Conservation (phyloP, 1,139 yeast genomes). For the Sugiyamaella xylanicola region DNA sequence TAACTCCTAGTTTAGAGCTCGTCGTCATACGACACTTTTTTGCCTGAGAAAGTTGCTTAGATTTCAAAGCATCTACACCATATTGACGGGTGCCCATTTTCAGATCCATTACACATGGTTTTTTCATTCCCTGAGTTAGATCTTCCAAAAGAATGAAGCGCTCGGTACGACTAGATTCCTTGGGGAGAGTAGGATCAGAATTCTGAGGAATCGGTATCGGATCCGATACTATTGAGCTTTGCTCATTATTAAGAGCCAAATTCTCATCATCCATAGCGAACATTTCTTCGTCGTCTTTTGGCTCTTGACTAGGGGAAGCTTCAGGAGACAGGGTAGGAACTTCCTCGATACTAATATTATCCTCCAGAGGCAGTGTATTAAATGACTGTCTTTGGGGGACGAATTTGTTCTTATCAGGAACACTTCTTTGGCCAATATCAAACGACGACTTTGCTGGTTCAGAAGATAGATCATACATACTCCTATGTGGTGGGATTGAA, state of each 20-base stretch:
- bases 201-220: not conserved
- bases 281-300: conserved; percentile 27
- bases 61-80: conserved; percentile 82
- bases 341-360: conserved; percentile 1
- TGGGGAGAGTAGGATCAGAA: not conserved
- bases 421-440: not conserved
- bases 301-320: conserved; percentile 15
- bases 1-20: conserved; percentile 77
- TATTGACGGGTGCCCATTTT: conserved; percentile 99
- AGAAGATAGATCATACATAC: conserved; percentile 20
- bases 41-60: conserved; percentile 79
- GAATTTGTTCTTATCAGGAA: not conserved
- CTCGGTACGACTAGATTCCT: conserved; percentile 54
- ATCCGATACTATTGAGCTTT: not conserved
- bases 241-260: conserved; percentile 1
- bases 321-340: conserved; percentile 14
- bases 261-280: conserved; percentile 35
- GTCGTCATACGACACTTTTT: conserved; percentile 82
- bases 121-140: conserved; percentile 74
- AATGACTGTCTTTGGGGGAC: not conserved
- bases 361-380: not conserved
- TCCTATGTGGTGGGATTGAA: conserved; percentile 22
- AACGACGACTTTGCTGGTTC: conserved; percentile 3
- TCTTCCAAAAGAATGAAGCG: conserved; percentile 90
- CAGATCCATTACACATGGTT: conserved; percentile 90